phyloP scores from a whole-genome alignment of 2,329 filamentous ascomycete genomes.

The Fusarium sp. region DNA sequence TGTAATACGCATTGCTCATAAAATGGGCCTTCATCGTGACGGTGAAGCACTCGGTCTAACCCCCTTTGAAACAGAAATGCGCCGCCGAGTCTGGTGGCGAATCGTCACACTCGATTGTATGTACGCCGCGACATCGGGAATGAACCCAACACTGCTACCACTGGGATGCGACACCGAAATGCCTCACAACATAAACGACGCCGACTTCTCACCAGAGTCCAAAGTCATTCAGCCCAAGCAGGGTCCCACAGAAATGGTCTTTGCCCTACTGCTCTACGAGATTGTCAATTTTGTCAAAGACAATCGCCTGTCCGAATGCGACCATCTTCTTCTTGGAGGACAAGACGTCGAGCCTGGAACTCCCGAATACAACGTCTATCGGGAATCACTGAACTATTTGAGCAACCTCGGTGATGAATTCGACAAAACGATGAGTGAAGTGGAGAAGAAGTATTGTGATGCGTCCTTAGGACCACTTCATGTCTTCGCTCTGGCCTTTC shows the following conservation, averaged over 20 bases:
- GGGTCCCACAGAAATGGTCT: constrained; percentile 17
- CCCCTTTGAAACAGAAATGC: constrained; percentile 9
- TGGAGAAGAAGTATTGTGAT: constrained; percentile 5
- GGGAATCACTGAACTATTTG: neutral
- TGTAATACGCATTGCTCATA: constrained; percentile 15
- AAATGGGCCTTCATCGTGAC: constrained; percentile 16
- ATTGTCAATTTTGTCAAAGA: constrained; percentile 4
- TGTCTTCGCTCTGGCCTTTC: neutral
- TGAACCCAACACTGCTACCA: neutral
- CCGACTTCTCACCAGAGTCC: neutral
- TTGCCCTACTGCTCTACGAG: neutral
- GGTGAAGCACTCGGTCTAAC: neutral
- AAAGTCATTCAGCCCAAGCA: neutral
- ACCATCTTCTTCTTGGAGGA: constrained; percentile 5
- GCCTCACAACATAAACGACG: constrained; percentile 3
- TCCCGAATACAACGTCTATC: neutral
- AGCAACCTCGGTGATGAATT: neutral
- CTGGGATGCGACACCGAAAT: constrained; percentile 3
- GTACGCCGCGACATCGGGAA: constrained; percentile 18
- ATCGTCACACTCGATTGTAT: constrained; percentile 16
- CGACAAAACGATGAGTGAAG: neutral
- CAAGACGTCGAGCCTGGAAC: constrained; percentile 7
- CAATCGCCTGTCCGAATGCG: neutral
- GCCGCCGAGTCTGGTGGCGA: constrained; percentile 19
- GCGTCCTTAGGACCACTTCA: constrained; percentile 3